Evolutionary conservation across 1,284 basidiomycete genomes (phyloP).

Genomic region (Cryptococcus maquisensis): DNA sequence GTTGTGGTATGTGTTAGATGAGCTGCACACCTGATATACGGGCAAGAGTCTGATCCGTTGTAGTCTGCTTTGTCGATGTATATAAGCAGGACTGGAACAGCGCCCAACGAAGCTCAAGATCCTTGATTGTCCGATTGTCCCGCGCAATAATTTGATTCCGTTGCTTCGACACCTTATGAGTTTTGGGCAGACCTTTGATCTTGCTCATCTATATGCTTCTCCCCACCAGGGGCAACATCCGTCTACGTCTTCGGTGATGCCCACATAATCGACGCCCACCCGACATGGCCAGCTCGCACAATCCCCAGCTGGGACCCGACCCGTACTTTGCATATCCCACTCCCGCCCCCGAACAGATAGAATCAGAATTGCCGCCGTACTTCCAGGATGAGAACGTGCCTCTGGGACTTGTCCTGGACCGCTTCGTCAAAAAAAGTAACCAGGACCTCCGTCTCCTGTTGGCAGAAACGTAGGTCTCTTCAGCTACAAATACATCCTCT

Average conservation of each 20-base stretch:
- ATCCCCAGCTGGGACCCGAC: conserved; percentile 38
- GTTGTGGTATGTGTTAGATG: too few species aligned
- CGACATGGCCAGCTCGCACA: conserved; percentile 3
- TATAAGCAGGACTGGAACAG: too few species aligned
- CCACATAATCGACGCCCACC: conserved; percentile 1
- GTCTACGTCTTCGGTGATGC: conserved; percentile 13
- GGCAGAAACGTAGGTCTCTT: conserved; percentile 30
- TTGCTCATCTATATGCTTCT: too few species aligned
- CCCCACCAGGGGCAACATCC: conserved; percentile 7
- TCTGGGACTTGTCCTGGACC: conserved; percentile 33
- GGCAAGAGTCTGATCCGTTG: too few species aligned
- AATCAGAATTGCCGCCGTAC: conserved; percentile 42
- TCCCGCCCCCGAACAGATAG: conserved; percentile 34
- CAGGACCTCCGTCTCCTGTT: conserved; percentile 32
- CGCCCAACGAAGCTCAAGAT: too few species aligned
- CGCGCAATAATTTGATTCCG: too few species aligned
- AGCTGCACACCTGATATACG: too few species aligned
- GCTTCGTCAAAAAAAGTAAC: conserved; percentile 34
- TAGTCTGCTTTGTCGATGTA: too few species aligned
- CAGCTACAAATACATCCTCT: too few species aligned
- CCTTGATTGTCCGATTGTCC: too few species aligned
- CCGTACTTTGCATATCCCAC: conserved; percentile 42
- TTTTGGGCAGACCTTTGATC: too few species aligned
- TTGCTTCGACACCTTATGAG: too few species aligned
- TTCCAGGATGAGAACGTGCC: conserved; percentile 38